Percentiles rank a stretch among this genome's conserved stretches.
Conservation (phyloP, 345 rosid genomes). For the Draba incana region DNA sequence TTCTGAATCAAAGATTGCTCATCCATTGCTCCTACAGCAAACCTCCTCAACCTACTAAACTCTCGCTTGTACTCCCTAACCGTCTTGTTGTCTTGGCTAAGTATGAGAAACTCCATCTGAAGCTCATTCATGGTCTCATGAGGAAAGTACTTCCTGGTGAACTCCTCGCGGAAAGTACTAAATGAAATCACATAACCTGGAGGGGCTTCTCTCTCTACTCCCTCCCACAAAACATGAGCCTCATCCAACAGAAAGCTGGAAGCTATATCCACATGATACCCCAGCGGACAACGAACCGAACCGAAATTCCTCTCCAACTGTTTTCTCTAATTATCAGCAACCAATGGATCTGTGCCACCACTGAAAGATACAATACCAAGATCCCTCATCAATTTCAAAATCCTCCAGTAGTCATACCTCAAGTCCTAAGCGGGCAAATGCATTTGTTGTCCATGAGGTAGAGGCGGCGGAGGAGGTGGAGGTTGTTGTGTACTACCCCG, state of each 20-base stretch:
- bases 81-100: background rate
- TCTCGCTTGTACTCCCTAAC: background rate
- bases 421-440: background rate
- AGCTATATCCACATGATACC: no score
- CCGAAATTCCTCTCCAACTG: background rate
- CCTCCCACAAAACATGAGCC: no score
- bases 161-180: background rate
- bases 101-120: background rate
- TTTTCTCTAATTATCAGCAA: background rate
- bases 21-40: background rate
- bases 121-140: background rate
- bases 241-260: no score
- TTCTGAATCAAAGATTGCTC: background rate
- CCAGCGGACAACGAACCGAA: no score
- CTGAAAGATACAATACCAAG: background rate
- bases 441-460: no score
- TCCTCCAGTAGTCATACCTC: background rate
- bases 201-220: background rate
- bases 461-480: background rate
- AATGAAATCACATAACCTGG: background rate
- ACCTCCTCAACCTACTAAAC: background rate
- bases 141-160: background rate
- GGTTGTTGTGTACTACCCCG: background rate
- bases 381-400: no score
- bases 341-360: background rate